These are phyloP conservation scores for Nyssa sinensis DNA, from an alignment of 148 eudicot species.

Conservation along the genomic window DNA sequence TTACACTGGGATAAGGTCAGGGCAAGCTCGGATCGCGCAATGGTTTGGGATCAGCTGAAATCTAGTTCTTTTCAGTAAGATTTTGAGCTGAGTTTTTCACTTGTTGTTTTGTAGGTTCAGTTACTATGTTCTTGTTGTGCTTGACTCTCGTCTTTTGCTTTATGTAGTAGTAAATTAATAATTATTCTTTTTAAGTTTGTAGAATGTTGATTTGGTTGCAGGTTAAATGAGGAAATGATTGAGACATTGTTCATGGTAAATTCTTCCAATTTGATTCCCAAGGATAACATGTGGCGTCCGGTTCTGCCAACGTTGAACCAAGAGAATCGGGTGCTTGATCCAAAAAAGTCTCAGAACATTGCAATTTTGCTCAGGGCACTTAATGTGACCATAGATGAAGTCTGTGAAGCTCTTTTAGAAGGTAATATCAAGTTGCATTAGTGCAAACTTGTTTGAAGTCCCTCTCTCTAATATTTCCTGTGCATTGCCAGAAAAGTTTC, in stretches of 20 bases:
- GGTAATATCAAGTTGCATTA: constrained; percentile 32
- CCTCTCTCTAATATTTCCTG: not conserved
- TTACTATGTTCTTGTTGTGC: no score
- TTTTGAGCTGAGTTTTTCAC: not conserved
- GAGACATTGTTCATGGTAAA: constrained; percentile 75
- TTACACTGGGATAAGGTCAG: constrained; percentile 93
- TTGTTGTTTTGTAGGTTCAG: not conserved
- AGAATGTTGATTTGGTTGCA: constrained; percentile 27
- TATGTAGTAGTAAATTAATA: no score
- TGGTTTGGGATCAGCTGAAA: constrained; percentile 87
- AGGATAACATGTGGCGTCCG: constrained; percentile 34
- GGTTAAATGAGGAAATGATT: constrained; percentile 91
- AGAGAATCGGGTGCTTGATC: constrained; percentile 61
- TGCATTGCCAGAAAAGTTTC: no score
- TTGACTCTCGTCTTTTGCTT: no score
- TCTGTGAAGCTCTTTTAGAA: constrained; percentile 66
- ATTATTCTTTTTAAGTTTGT: no score
- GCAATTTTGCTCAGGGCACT: constrained; percentile 70
- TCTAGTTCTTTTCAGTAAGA: constrained; percentile 85
- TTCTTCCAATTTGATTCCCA: constrained; percentile 30
- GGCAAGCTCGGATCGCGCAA: constrained; percentile 70
- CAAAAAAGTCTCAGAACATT: constrained; percentile 69
- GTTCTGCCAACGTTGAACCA: constrained; percentile 30
- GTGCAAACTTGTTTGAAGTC: not conserved
- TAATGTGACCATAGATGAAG: constrained; percentile 67